A percentile compares a stretch with the other conserved stretches of the same genome.
phyloP scores from a whole-genome alignment of 441 rosid genomes.

The Gossypium schwendimanii region DNA sequence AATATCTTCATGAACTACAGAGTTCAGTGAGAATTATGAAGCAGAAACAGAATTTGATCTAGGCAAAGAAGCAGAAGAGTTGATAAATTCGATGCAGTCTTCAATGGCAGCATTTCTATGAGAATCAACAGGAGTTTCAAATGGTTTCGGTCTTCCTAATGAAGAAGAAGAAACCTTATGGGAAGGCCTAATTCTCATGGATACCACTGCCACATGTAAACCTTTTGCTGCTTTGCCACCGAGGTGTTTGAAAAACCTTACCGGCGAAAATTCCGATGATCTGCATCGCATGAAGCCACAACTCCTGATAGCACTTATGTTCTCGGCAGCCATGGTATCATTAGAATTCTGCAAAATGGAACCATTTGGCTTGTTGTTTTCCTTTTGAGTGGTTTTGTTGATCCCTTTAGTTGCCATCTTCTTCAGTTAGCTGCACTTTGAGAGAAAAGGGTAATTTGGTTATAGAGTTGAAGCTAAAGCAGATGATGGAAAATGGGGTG shows the following conservation, averaged over 20 bases:
- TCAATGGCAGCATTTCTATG: slow-evolving; percentile 56
- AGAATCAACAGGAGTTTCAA: slow-evolving; percentile 34
- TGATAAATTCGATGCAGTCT: slow-evolving; percentile 75
- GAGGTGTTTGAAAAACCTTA: slow-evolving; percentile 40
- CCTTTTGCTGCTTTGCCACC: slow-evolving; percentile 36
- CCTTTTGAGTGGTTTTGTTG: slow-evolving; percentile 19
- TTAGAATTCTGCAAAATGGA: slow-evolving; percentile 13
- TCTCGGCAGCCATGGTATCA: slow-evolving; percentile 17
- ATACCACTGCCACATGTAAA: slow-evolving; percentile 27
- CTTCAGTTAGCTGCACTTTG: slow-evolving; percentile 11
- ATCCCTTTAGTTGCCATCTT: slow-evolving; percentile 26
- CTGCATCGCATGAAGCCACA: slow-evolving; percentile 46
- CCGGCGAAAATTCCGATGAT: slow-evolving; percentile 34
- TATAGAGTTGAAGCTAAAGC: slow-evolving; percentile 2
- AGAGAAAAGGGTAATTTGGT: background rate
- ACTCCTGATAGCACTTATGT: slow-evolving; percentile 23
- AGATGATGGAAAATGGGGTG: background rate
- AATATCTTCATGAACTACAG: background rate
- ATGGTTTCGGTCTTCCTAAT: slow-evolving; percentile 34
- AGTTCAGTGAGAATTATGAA: slow-evolving; percentile 17
- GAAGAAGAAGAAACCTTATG: slow-evolving; percentile 33
- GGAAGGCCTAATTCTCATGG: slow-evolving; percentile 33
- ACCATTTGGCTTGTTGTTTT: slow-evolving; percentile 24
- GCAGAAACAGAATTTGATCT: slow-evolving; percentile 36
- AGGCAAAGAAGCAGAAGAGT: slow-evolving; percentile 51